A percentile compares a stretch with the other conserved stretches of the same genome.
Conservation (phyloP, 2,329 filamentous ascomycete genomes). For the Verruconis gallopava region DNA sequence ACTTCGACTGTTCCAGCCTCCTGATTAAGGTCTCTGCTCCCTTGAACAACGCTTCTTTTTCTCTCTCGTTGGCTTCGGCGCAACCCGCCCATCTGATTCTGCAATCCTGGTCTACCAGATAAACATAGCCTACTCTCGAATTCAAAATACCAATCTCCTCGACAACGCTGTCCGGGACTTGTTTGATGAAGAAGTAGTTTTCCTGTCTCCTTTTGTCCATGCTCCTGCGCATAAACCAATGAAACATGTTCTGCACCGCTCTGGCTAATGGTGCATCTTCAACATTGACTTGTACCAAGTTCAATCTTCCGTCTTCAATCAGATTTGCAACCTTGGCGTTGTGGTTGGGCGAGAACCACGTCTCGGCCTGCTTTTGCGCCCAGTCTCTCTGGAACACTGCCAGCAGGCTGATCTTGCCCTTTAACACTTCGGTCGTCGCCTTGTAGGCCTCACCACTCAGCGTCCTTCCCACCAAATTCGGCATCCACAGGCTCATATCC, state of each 20-base stretch:
- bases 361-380: conserved; percentile 68
- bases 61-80: conserved; percentile 50
- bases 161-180: conserved; percentile 41
- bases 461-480: conserved; percentile 75
- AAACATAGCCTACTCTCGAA: conserved; percentile 85
- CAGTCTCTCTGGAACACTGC: conserved; percentile 71
- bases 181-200: conserved; percentile 48
- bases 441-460: conserved; percentile 29
- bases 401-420: conserved; percentile 64
- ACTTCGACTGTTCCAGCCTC: too few species aligned
- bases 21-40: conserved; percentile 23
- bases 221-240: conserved; percentile 37
- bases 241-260: conserved; percentile 25
- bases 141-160: conserved; percentile 62
- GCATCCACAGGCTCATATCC: conserved; percentile 80
- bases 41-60: conserved; percentile 53
- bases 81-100: conserved; percentile 92
- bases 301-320: conserved; percentile 39
- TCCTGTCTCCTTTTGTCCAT: conserved; percentile 36
- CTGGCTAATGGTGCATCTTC: conserved; percentile 58
- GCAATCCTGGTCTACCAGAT: conserved; percentile 75
- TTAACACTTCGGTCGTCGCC: conserved; percentile 59
- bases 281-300: conserved; percentile 76
- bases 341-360: conserved; percentile 51
- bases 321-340: conserved; percentile 51